Evolutionary conservation across 306 rosid genomes (phyloP).

Genomic region (Prunus fruticosa): DNA sequence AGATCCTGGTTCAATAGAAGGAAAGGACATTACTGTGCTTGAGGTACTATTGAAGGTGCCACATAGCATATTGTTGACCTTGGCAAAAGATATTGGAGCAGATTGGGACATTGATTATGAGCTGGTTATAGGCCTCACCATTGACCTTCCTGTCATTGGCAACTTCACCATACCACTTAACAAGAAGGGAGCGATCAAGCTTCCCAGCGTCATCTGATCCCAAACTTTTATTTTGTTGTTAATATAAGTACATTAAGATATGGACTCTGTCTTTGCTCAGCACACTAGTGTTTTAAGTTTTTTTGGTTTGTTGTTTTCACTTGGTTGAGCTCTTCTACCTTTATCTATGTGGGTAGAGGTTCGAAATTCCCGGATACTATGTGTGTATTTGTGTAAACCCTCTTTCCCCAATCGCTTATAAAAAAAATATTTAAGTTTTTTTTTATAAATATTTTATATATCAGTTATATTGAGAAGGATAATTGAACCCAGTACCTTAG

Average conservation of each 20-base stretch:
- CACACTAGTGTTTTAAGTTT: too few relatives aligned
- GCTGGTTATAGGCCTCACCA: conserved; percentile 48
- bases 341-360: too few relatives aligned
- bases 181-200: conserved; percentile 75
- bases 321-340: too few relatives aligned
- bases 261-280: background rate
- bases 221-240: background rate
- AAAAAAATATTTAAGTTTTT: too few relatives aligned
- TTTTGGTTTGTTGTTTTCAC: too few relatives aligned
- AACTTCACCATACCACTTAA: conserved; percentile 70
- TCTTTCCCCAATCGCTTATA: too few relatives aligned
- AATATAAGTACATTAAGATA: background rate
- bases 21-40: conserved; percentile 42
- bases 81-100: conserved; percentile 64
- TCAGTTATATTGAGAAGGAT: too few relatives aligned
- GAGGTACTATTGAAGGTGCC: conserved; percentile 73
- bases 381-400: too few relatives aligned
- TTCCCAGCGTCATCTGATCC: conserved; percentile 50
- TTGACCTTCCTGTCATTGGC: conserved; percentile 78
- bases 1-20: conserved; percentile 80
- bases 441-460: too few relatives aligned
- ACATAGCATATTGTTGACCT: conserved; percentile 53
- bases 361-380: accelerated
- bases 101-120: conserved; percentile 93
- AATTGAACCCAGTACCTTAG: too few relatives aligned